Evolutionary conservation across 495 filamentous ascomycete genomes (phyloP).

Genomic region (Rhypophila decipiens): DNA sequence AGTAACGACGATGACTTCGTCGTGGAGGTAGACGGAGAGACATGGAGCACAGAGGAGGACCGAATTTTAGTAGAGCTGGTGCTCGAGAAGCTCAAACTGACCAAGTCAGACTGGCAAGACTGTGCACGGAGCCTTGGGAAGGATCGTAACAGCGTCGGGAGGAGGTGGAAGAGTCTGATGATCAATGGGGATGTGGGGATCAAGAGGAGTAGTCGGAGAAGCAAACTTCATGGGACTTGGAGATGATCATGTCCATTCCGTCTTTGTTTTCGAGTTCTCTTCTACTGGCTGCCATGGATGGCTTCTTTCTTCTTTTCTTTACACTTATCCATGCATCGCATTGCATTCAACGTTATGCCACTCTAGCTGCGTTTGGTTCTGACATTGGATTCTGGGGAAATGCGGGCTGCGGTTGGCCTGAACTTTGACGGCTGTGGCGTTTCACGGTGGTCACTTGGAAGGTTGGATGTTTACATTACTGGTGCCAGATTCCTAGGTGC

Average conservation of each 20-base stretch:
- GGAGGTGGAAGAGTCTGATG: conserved; percentile 62
- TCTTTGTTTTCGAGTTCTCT: too few relatives aligned
- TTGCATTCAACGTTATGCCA: too few relatives aligned
- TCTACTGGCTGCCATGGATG: too few relatives aligned
- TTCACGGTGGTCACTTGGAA: too few relatives aligned
- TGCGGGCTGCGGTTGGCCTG: too few relatives aligned
- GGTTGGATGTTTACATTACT: too few relatives aligned
- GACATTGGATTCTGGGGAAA: too few relatives aligned
- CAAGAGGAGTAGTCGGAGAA: conserved; percentile 39
- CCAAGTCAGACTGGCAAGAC: conserved; percentile 71
- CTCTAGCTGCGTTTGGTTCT: too few relatives aligned
- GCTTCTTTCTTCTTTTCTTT: background rate
- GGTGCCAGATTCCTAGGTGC: too few relatives aligned
- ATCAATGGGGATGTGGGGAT: conserved; percentile 56
- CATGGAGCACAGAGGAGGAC: conserved; percentile 65
- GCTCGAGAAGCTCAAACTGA: conserved; percentile 66
- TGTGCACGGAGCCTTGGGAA: conserved; percentile 64
- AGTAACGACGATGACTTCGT: conserved; percentile 33
- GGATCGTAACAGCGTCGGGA: conserved; percentile 59
- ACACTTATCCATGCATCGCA: too few relatives aligned
- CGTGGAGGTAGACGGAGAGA: conserved; percentile 36
- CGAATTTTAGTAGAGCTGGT: conserved; percentile 65
- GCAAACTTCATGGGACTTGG: conserved; percentile 46
- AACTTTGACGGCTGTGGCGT: too few relatives aligned
- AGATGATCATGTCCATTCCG: conserved; percentile 26